A percentile compares a stretch with the other conserved stretches of the same genome.
phyloP scores from a whole-genome alignment of 768 basidiomycete species.

The Clitopilus hobsonii region DNA sequence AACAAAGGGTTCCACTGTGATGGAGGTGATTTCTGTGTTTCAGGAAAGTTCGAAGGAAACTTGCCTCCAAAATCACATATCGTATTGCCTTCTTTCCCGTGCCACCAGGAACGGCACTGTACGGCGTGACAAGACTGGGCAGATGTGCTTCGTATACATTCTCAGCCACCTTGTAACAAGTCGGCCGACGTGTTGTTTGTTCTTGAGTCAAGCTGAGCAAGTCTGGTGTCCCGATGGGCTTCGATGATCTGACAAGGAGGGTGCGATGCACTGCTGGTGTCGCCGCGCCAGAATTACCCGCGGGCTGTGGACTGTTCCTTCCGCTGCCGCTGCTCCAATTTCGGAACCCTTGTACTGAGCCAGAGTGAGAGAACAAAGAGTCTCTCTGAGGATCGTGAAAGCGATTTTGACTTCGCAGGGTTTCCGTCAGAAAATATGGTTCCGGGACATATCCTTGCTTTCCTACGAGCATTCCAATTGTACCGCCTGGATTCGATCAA shows the following conservation, averaged over 20 bases:
- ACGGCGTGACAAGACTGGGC: constrained; percentile 78
- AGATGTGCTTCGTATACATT: constrained; percentile 68
- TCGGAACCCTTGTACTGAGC: constrained; percentile 74
- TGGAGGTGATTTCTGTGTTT: constrained; percentile 8
- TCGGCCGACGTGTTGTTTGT: constrained; percentile 25
- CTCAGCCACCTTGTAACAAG: constrained; percentile 50
- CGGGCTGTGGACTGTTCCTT: constrained; percentile 43
- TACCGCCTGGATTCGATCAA: constrained; percentile 46
- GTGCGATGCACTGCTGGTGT: constrained; percentile 30
- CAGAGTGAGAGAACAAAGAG: constrained; percentile 78
- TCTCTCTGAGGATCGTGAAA: constrained; percentile 91
- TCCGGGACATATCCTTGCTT: constrained; percentile 79
- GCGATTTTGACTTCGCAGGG: constrained; percentile 73
- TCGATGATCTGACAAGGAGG: constrained; percentile 61
- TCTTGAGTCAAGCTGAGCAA: constrained; percentile 25
- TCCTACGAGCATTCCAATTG: constrained; percentile 84
- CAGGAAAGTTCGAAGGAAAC: constrained; percentile 7
- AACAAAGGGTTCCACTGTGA: constrained; percentile 82
- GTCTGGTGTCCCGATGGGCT: constrained; percentile 52
- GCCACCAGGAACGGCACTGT: constrained; percentile 55
- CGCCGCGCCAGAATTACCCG: constrained; percentile 11
- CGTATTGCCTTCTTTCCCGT: constrained; percentile 67
- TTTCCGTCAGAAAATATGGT: constrained; percentile 83
- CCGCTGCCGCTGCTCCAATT: constrained; percentile 67
- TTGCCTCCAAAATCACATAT: constrained; percentile 81